A percentile compares a stretch with the other conserved stretches of the same genome.
Evolutionary conservation across 768 basidiomycete genomes (phyloP).

Genomic region (Austroboletus eburneus): DNA sequence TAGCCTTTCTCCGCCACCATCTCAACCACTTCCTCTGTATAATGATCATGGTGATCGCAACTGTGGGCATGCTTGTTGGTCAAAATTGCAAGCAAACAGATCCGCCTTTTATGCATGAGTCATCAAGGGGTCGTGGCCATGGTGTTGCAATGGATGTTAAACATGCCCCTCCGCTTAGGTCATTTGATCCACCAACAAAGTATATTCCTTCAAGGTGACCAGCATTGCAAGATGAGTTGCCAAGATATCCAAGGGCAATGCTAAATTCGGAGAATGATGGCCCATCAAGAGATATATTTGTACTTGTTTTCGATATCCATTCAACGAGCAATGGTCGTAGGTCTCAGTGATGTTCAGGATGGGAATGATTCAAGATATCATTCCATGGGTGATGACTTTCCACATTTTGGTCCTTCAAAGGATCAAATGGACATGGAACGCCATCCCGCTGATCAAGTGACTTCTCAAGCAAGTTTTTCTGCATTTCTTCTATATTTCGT

Average conservation of each 20-base stretch:
- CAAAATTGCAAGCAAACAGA: slow-evolving; percentile 15
- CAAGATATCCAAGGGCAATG: slow-evolving; percentile 37
- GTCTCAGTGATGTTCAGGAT: slow-evolving; percentile 20
- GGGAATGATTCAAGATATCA: slow-evolving; percentile 18
- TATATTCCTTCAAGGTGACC: slow-evolving; percentile 14
- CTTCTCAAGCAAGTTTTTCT: slow-evolving; percentile 16
- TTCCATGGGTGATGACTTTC: slow-evolving; percentile 6
- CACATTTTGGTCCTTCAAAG: slow-evolving; percentile 14
- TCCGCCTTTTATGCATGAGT: slow-evolving; percentile 15
- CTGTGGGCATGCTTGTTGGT: slow-evolving; percentile 11
- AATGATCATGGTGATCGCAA: slow-evolving; percentile 18
- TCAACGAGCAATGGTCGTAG: slow-evolving; percentile 1
- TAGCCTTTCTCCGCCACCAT: slow-evolving; percentile 11
- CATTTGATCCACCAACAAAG: slow-evolving; percentile 15
- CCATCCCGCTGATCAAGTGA: slow-evolving; percentile 12
- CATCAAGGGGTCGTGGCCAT: slow-evolving; percentile 19
- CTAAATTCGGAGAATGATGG: slow-evolving; percentile 22
- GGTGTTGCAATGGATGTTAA: slow-evolving; percentile 28
- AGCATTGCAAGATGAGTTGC: slow-evolving; percentile 22
- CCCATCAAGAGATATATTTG: slow-evolving; percentile 10
- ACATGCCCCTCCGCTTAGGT: slow-evolving; percentile 18
- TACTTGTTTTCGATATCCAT: background rate
- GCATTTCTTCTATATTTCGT: background rate
- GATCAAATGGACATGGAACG: slow-evolving; percentile 21
- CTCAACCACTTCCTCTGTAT: slow-evolving; percentile 1